These are phyloP conservation scores for Aspergillus flavus DNA, from an alignment of 2,329 filamentous ascomycete genomes.

Conservation along the genomic window DNA sequence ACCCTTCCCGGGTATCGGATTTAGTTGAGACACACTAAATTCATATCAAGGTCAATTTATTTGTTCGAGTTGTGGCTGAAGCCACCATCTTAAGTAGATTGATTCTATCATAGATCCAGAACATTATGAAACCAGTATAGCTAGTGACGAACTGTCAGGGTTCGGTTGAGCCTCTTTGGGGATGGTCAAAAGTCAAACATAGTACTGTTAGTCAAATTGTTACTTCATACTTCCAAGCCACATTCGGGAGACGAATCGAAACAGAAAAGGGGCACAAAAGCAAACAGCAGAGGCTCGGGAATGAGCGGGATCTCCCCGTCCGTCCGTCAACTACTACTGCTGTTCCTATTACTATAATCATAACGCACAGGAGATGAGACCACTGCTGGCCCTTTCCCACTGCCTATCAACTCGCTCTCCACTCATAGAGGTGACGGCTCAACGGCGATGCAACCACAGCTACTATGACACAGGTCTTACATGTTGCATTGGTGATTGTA, in stretches of 20 bases:
- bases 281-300: slow-evolving; percentile 1
- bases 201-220: neutral
- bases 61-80: neutral
- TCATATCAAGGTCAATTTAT: neutral
- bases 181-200: neutral
- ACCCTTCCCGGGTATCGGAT: neutral
- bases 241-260: neutral
- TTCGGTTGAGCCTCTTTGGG: neutral
- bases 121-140: neutral
- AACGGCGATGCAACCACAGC: slow-evolving; percentile 5
- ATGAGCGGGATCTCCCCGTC: slow-evolving; percentile 13
- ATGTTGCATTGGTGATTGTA: slow-evolving; percentile 2
- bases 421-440: slow-evolving; percentile 6
- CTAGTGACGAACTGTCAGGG: neutral
- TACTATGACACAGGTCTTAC: neutral
- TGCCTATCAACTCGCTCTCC: slow-evolving; percentile 1
- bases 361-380: neutral
- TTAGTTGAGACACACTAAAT: neutral
- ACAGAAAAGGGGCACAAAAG: neutral
- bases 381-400: neutral
- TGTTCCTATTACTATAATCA: neutral
- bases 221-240: neutral
- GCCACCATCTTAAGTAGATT: neutral
- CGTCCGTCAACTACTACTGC: neutral
- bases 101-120: neutral